Evolutionary conservation across 2,329 filamentous ascomycete genomes (phyloP).

Genomic region (Arthrobotrys entomopaga): DNA sequence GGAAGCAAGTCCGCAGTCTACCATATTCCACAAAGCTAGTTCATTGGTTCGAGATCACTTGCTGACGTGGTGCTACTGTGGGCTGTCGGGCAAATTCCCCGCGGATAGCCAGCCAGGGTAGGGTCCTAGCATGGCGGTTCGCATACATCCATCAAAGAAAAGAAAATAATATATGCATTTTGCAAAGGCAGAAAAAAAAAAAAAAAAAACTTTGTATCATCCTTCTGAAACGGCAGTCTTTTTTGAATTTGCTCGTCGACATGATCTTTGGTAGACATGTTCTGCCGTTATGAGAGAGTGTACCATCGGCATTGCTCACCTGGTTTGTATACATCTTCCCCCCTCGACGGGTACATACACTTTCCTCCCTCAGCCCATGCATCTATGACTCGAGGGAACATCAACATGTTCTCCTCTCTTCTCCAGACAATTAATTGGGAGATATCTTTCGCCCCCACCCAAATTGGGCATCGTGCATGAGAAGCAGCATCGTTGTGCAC

Average conservation of each 20-base stretch:
- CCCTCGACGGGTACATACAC: slow-evolving; percentile 13
- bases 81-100: slow-evolving; percentile 54
- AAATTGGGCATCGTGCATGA: slow-evolving; percentile 49
- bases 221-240: slow-evolving; percentile 53
- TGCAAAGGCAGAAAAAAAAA: no score
- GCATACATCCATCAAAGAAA: not conserved
- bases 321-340: slow-evolving; percentile 22
- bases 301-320: slow-evolving; percentile 13
- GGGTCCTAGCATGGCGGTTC: slow-evolving; percentile 14
- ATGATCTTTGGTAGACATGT: slow-evolving; percentile 20
- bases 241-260: no score
- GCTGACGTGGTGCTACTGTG: slow-evolving; percentile 54
- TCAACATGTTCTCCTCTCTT: not conserved
- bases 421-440: slow-evolving; percentile 20
- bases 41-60: slow-evolving; percentile 51
- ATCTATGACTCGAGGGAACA: slow-evolving; percentile 5
- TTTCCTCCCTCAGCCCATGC: not conserved
- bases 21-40: slow-evolving; percentile 9
- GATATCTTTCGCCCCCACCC: slow-evolving; percentile 23
- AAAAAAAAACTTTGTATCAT: slow-evolving; percentile 49
- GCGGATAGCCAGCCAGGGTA: slow-evolving; percentile 50
- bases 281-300: not conserved
- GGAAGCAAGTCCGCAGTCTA: slow-evolving; percentile 20
- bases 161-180: slow-evolving; percentile 6
- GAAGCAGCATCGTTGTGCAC: slow-evolving; percentile 47